Percentiles rank a stretch among this genome's conserved stretches.
These are phyloP conservation scores for Annulohypoxylon moriforme DNA, from an alignment of 495 filamentous ascomycete species.

Conservation along the genomic window DNA sequence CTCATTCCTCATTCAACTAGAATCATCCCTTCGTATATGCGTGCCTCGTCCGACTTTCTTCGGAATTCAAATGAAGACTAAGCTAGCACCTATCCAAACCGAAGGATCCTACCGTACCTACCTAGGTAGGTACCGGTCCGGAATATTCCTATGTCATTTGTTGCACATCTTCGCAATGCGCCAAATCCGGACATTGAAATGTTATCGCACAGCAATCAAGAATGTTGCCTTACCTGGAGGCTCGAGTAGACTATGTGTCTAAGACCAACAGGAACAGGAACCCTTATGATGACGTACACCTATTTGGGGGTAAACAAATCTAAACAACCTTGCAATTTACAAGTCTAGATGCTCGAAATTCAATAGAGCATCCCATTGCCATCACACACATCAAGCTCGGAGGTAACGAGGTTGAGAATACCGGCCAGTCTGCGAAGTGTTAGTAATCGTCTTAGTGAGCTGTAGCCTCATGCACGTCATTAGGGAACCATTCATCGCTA, in stretches of 20 bases:
- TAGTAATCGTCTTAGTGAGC: not conserved
- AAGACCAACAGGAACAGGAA: not conserved
- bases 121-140: not conserved
- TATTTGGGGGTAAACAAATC: not conserved
- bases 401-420: not conserved
- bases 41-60: slow-evolving; percentile 8
- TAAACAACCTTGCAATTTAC: not conserved
- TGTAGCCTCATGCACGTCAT: not conserved
- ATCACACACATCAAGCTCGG: not conserved
- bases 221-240: not conserved
- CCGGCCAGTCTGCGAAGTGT: not conserved
- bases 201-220: not conserved
- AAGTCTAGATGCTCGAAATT: not conserved
- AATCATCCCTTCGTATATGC: not conserved
- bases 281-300: not conserved
- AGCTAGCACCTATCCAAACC: not conserved
- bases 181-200: not conserved
- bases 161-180: not conserved
- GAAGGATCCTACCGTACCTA: not conserved
- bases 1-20: not conserved
- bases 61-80: not conserved
- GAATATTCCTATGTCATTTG: not conserved
- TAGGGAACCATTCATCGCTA: not conserved
- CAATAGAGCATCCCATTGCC: not conserved
- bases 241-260: not conserved